Conservation (phyloP, 2,329 filamentous ascomycete genomes). For the Fusarium verticillioides region DNA sequence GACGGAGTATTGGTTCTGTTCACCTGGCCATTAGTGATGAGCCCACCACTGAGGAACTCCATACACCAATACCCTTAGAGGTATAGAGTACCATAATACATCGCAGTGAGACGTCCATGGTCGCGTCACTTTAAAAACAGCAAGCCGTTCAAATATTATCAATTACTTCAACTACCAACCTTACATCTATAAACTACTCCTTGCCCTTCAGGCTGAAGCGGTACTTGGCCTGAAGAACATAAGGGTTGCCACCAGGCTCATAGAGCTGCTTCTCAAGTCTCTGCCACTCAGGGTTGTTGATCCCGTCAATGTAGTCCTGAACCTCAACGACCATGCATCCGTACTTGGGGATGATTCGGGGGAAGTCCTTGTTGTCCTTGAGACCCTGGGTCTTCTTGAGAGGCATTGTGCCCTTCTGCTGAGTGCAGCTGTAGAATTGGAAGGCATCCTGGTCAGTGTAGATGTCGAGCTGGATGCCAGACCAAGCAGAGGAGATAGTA, state of each 20-base stretch:
- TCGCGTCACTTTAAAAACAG: no score
- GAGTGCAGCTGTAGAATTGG: slow-evolving; percentile 87
- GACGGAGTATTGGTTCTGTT: no score
- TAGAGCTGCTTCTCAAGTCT: slow-evolving; percentile 71
- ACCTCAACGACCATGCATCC: slow-evolving; percentile 93
- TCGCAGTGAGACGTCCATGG: neutral
- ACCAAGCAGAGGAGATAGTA: slow-evolving; percentile 76
- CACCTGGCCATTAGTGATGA: no score
- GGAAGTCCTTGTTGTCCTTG: slow-evolving; percentile 62
- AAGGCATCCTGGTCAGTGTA: slow-evolving; percentile 86
- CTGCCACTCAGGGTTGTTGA: slow-evolving; percentile 92
- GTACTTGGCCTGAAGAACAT: slow-evolving; percentile 71
- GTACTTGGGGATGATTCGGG: slow-evolving; percentile 75
- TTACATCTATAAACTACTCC: neutral
- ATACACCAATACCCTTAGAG: no score
- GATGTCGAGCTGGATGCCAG: slow-evolving; percentile 85
- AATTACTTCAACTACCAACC: neutral
- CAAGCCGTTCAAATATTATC: neutral
- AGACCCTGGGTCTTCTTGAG: slow-evolving; percentile 78
- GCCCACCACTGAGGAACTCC: no score
- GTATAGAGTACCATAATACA: no score
- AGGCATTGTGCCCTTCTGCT: slow-evolving; percentile 76
- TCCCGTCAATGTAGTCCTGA: slow-evolving; percentile 92
- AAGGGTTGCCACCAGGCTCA: slow-evolving; percentile 68
- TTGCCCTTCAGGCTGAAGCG: slow-evolving; percentile 63